Percentiles rank a stretch among this genome's conserved stretches.
These are phyloP conservation scores for Globisporangium irregulare DNA, from an alignment of 352 stramenopile species.

Conservation along the genomic window DNA sequence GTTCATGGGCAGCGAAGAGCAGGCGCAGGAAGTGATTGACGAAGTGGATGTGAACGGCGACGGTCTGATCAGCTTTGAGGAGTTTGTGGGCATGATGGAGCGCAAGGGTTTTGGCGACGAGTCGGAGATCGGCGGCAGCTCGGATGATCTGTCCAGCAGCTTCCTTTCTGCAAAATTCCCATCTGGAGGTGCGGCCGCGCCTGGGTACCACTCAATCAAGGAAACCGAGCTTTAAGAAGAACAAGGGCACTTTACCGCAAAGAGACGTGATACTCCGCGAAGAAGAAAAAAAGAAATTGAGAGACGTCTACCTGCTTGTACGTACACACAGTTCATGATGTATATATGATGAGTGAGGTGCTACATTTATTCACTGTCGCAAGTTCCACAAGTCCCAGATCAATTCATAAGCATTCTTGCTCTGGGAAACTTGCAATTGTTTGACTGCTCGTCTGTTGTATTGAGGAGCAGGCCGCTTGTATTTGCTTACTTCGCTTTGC, in stretches of 20 bases:
- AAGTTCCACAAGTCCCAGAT: conserved; percentile 1
- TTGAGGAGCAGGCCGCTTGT: background rate
- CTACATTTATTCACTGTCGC: background rate
- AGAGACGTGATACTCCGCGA: background rate
- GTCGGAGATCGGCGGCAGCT: conserved; percentile 52
- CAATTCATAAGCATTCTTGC: conserved; percentile 5
- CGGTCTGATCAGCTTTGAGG: conserved; percentile 90
- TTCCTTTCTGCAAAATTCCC: conserved; percentile 42
- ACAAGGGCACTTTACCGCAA: background rate
- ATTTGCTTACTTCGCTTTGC: conserved; percentile 37
- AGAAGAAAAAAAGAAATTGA: conserved; percentile 13
- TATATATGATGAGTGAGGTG: conserved; percentile 13
- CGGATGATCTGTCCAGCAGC: conserved; percentile 54
- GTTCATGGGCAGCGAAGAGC: conserved; percentile 91
- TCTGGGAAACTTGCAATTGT: background rate
- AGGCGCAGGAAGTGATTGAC: conserved; percentile 90
- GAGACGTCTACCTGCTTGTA: conserved; percentile 1
- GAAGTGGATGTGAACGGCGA: conserved; percentile 91
- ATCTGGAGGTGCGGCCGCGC: conserved; percentile 16
- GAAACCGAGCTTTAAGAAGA: conserved; percentile 70
- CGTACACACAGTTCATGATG: conserved; percentile 16
- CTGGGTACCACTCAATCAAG: conserved; percentile 41
- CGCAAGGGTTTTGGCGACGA: conserved; percentile 82
- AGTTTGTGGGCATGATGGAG: conserved; percentile 92
- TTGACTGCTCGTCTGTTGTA: background rate